Evolutionary conservation across 2,329 filamentous ascomycete species (phyloP), one percentile per base, ranked within the genome.

Genomic region (Claviceps sp.): DNA sequence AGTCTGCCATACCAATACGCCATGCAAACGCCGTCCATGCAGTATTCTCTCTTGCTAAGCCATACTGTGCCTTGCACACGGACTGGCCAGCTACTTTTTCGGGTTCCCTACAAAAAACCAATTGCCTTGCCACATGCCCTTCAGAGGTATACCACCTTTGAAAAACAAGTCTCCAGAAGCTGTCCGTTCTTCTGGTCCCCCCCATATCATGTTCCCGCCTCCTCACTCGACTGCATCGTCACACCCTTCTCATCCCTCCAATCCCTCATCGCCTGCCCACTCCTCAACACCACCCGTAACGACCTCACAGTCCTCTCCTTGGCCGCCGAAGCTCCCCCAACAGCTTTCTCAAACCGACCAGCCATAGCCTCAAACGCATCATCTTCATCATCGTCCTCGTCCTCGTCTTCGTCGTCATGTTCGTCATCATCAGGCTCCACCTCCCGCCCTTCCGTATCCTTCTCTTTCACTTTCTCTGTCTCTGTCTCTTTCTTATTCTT

Each of bases 201-300:
- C 24, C 46, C 8, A 7, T 16, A 17, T 22, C 26, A 37, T 37
- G 16, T 56, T 42, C 41, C 52, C 42, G 48, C 54, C 26, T 67
- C 64, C 39, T 65, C 62, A 55, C 71, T 75, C 2, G 70, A 70
- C 61, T 79, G 78, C 30, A 71, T 58, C 1, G 72, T 74, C 3
- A 75, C 62, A 38, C 71, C 75, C 24, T 67, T 68, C 43, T 69
- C 71, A 34, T 62, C 68, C 56, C 71, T 77, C 47, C 87, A 63
- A 56, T 80, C 77, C 17, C 75, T 73, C 38, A 87, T 65, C 13
- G 76, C 66, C 14, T 65, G 65, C 26, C 69, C 64, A 0, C 80
- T 79, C 16, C 80, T 79, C 16, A 87, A 62, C 57, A 84, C 81
- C 22, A 84, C 68, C 55, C 75, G 78, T 71, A 87, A 68, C 42